Base-by-base conservation (phyloP, 2,329 filamentous ascomycete species). In the Hymenoscyphus salicellus region DNA sequence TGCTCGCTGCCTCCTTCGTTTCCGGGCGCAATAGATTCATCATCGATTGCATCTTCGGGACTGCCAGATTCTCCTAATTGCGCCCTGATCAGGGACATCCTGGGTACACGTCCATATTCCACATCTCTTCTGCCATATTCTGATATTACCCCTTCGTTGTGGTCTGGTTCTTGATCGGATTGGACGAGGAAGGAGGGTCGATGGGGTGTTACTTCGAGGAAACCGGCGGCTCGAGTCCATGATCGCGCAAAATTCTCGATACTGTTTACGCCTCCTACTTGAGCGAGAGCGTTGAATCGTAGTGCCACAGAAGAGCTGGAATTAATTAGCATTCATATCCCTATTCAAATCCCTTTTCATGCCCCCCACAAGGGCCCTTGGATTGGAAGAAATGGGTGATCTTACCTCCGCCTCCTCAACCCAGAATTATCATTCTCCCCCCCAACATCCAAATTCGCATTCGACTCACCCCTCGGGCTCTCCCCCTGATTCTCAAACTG, bases 191-290 rank as follows among this genome's bases (percentile, higher is more conserved):
- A 92, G 38, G 91, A 89, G 16, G 88, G 87, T 17, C 88, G 86
- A 63, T 91, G 88, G 5, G 92, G 92, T 38, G 95, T 89, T 70
- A 97, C 91, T 76, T 97, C 93, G 68, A 87, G 85, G 77, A 98
- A 98, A 64, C 85, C 89, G 30, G 93, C 92, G 43, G 94, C 94
- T 75, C 94, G 88, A 78, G 94, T 92, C 90, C 93, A 97, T 72
- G 92, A 96, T 66, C 90, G 86, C 55, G 93, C 91, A 75, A 98
- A 98, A 73, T 93, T 96, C 74, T 95, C 89, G 72, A 98, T 90
- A 77, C 91, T 96, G 81, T 98, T 98, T 66, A 93, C 89, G 60
- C 94, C 94, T 69, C 94, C 95, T 58, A 91, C 89, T 66, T 96
- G 88, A 70, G 84, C 82, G 62, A 89, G 75, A 61, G 82, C 80